A percentile compares a stretch with the other conserved stretches of the same genome.
These are phyloP conservation scores for Pisolithus tinctorius DNA, from an alignment of 768 basidiomycete genomes.

Conservation along the genomic window DNA sequence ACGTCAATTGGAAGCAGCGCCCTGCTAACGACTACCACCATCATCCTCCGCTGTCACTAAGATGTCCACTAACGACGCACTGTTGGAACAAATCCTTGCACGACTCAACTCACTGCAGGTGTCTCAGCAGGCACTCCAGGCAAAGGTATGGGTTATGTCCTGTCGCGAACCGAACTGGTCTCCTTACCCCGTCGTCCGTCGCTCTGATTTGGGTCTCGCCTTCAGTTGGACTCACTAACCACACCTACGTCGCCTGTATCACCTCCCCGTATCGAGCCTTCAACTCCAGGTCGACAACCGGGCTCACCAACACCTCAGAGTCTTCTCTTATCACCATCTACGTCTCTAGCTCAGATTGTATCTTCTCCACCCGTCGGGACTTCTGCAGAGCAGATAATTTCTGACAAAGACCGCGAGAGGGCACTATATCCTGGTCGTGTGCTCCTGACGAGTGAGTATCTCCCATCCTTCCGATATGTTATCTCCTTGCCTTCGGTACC, in stretches of 20 bases:
- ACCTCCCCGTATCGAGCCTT: slow-evolving; percentile 19
- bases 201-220: not conserved
- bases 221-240: slow-evolving; percentile 47
- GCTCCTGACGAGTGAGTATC: slow-evolving; percentile 69
- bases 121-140: slow-evolving; percentile 70
- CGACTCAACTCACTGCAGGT: slow-evolving; percentile 68
- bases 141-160: slow-evolving; percentile 49
- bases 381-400: slow-evolving; percentile 10
- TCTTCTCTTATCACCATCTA: slow-evolving; percentile 25
- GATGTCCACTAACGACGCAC: slow-evolving; percentile 39
- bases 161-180: not conserved
- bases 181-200: slow-evolving; percentile 1
- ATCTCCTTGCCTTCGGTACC: not conserved
- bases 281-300: slow-evolving; percentile 19
- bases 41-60: not conserved
- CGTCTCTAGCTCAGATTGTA: slow-evolving; percentile 17
- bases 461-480: not conserved
- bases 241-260: slow-evolving; percentile 16
- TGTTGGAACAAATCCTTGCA: slow-evolving; percentile 64
- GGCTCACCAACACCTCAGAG: slow-evolving; percentile 18
- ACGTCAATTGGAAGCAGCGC: not conserved
- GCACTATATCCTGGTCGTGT: slow-evolving; percentile 77
- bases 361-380: slow-evolving; percentile 21
- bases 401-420: slow-evolving; percentile 66
- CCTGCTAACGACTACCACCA: slow-evolving; percentile 1